Evolutionary conservation across 2,329 filamentous ascomycete genomes (phyloP), one percentile per base, ranked within the genome.

Genomic region (Periconia sp.): DNA sequence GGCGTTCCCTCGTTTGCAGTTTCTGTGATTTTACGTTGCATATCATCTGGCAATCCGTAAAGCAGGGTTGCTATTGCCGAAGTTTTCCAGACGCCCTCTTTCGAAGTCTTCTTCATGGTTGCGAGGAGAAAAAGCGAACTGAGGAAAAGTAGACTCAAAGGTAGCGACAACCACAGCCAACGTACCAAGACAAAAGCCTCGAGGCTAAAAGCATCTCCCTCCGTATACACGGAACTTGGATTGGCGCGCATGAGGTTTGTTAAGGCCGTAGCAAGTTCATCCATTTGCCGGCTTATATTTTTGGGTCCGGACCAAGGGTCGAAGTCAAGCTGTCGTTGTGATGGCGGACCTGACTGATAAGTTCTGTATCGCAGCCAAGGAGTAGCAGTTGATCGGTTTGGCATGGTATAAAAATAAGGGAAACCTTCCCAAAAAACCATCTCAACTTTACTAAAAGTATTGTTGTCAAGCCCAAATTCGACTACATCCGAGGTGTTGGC

Each of bases 81-180:
- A 0, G 49, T 68, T 43, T 74, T 74, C 62, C 62, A 66, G 0
- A 73, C 52, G 0, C 63, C 61, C 10, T 65, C 62, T 0, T 35
- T 8, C 0, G 57, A 52, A 1, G 58, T 64, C 20, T 67, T 62
- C 1, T 54, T 6, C 0, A 74, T 59, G 0, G 69, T 71, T 0
- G 58, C 55, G 1, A 60, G 1, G 1, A 74, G 54, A 45, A 72
- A 74, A 0, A 66, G 11, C 1, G 64, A 42, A 7, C 45, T 57
- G 0, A 69, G 27, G 0, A 56, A 10, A 0, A 71, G 47, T 0
- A 74, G 49, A 1, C 52, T 52, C 3, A 69, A 18, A 2, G 71
- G 71, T 2, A 73, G 55, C 0, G 60, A 45, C 2, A 74, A 51
- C 72, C 71, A 74, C 18, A 18, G 55, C 67, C 68, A 73, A 0